Percentiles rank a stretch among this genome's conserved stretches.
phyloP scores from a whole-genome alignment of 768 basidiomycete genomes.

The Cystofilobasidium bisporidii region DNA sequence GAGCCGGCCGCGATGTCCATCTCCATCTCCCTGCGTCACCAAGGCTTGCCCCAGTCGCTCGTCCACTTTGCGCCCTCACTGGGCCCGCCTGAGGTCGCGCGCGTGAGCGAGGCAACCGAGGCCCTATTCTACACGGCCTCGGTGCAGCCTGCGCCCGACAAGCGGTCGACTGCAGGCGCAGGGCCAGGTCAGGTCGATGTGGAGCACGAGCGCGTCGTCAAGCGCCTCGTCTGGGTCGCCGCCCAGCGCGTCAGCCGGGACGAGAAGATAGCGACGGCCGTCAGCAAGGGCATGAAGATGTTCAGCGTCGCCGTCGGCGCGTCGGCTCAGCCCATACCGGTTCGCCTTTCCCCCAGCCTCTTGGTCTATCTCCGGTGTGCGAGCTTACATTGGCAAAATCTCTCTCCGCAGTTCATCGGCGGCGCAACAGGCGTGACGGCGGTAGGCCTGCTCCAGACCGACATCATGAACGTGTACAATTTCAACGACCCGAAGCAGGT shows the following conservation, averaged over 20 bases:
- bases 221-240: conserved; percentile 26
- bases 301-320: conserved; percentile 12
- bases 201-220: background rate
- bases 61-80: background rate
- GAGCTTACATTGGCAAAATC: background rate
- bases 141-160: too few species aligned
- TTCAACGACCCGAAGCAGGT: conserved; percentile 7
- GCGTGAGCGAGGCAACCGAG: background rate
- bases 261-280: conserved; percentile 23
- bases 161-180: too few species aligned
- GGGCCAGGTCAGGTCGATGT: too few species aligned
- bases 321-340: conserved; percentile 19
- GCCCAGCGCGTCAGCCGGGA: conserved; percentile 26
- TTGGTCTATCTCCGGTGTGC: background rate
- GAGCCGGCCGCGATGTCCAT: background rate
- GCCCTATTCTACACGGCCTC: background rate
- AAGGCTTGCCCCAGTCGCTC: background rate
- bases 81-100: background rate
- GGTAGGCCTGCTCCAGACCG: conserved; percentile 9
- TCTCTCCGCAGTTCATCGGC: conserved; percentile 15
- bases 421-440: conserved; percentile 24
- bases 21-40: background rate
- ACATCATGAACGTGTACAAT: conserved; percentile 24
- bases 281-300: conserved; percentile 24
- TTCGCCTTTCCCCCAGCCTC: background rate